A percentile compares a stretch with the other conserved stretches of the same genome.
Evolutionary conservation across 371 early-diverging fungal genomes (phyloP).

Genomic region (Coemansia sp.): DNA sequence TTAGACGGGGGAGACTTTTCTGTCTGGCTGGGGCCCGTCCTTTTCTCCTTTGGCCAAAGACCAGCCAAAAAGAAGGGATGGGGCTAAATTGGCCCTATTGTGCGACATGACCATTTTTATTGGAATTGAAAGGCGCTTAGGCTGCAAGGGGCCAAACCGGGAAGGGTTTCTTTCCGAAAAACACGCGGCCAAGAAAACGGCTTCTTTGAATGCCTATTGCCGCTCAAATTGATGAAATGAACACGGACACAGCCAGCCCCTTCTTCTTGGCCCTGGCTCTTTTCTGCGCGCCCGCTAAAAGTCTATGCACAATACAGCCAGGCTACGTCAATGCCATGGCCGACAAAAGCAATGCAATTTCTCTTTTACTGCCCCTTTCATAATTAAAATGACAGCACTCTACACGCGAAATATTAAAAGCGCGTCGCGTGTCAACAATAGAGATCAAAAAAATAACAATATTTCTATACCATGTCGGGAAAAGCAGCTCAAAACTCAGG

Average conservation of each 20-base stretch:
- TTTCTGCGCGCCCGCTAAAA: background rate
- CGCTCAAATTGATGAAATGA: no score
- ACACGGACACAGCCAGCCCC: no score
- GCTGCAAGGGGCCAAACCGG: background rate
- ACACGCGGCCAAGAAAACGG: background rate
- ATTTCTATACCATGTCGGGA: background rate
- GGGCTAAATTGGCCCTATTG: background rate
- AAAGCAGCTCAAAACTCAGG: background rate
- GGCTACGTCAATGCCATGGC: background rate
- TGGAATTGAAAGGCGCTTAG: background rate
- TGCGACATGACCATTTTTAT: background rate
- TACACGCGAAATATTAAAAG: no score
- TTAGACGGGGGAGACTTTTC: background rate
- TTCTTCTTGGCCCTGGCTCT: background rate
- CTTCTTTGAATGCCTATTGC: background rate
- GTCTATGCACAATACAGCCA: background rate
- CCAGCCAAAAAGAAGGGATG: background rate
- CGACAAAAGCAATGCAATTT: background rate
- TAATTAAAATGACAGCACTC: no score
- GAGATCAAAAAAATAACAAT: background rate
- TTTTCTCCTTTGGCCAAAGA: background rate
- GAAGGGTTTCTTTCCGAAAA: background rate
- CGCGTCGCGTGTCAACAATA: background rate
- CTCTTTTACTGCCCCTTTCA: background rate
- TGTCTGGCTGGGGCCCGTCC: background rate